A percentile compares a stretch with the other conserved stretches of the same genome.
phyloP scores from a whole-genome alignment of 176 grass and related monocot species.

The Poa annua region DNA sequence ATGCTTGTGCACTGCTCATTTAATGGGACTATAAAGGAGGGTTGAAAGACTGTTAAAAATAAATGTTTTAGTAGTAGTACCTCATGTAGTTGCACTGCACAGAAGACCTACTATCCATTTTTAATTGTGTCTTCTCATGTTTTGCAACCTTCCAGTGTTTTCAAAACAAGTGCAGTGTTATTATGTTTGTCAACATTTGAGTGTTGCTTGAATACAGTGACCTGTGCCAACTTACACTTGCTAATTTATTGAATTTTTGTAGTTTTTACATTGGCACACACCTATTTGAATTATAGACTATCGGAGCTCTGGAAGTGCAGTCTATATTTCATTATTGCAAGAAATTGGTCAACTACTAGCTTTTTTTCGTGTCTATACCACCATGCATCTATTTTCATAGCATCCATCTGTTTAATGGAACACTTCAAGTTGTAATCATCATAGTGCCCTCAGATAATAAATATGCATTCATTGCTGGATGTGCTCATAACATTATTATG shows the following conservation, averaged over 20 bases:
- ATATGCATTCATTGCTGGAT: constrained; percentile 7
- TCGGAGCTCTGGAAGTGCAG: constrained; percentile 11
- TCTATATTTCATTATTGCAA: background rate
- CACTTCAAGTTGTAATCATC: constrained; percentile 14
- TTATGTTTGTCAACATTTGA: constrained; percentile 30
- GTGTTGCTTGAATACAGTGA: background rate
- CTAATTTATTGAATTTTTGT: background rate
- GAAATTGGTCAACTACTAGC: background rate
- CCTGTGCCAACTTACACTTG: background rate
- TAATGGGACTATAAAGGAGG: constrained; percentile 9
- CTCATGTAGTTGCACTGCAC: constrained; percentile 2
- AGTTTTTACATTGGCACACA: background rate
- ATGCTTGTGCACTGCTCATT: constrained; percentile 22
- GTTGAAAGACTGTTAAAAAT: background rate
- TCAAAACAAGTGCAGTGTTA: constrained; percentile 8
- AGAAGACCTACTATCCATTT: constrained; percentile 17
- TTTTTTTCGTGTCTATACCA: constrained; percentile 9
- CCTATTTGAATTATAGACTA: background rate
- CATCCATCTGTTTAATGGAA: constrained; percentile 6
- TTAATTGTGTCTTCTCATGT: constrained; percentile 10
- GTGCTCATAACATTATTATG: background rate
- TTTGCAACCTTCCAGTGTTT: background rate
- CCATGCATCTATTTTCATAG: constrained; percentile 3
- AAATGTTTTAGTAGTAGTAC: constrained; percentile 23
- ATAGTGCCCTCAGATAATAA: background rate